Evolutionary conservation across 139 green algal species (phyloP).

Genomic region (Astrephomene gubernaculifera): DNA sequence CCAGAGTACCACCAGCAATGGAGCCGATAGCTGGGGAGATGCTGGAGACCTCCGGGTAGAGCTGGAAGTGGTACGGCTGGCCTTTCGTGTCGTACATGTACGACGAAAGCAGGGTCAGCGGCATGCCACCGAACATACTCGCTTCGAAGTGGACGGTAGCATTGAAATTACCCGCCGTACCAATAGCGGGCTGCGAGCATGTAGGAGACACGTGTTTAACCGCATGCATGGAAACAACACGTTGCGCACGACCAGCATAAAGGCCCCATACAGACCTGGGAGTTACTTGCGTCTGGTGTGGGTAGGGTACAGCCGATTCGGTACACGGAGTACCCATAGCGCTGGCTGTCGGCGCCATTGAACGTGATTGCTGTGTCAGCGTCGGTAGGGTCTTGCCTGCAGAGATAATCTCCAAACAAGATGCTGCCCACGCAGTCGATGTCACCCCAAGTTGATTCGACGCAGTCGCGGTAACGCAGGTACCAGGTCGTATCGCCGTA

Average conservation of each 20-base stretch:
- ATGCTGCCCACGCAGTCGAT: slow-evolving; percentile 25
- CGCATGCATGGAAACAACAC: too few relatives aligned
- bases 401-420: slow-evolving; percentile 36
- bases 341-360: neutral
- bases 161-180: slow-evolving; percentile 39
- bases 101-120: neutral
- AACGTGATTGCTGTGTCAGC: neutral
- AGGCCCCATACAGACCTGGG: slow-evolving; percentile 32
- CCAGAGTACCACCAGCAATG: slow-evolving; percentile 33
- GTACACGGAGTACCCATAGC: neutral
- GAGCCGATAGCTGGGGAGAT: slow-evolving; percentile 43
- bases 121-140: slow-evolving; percentile 33
- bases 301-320: slow-evolving; percentile 5
- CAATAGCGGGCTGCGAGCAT: slow-evolving; percentile 46
- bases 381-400: neutral
- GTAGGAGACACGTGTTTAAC: too few relatives aligned
- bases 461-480: slow-evolving; percentile 18
- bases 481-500: slow-evolving; percentile 15
- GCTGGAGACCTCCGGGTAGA: slow-evolving; percentile 47
- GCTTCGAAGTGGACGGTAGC: slow-evolving; percentile 51
- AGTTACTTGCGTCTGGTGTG: neutral
- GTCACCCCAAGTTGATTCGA: neutral
- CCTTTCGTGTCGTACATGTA: slow-evolving; percentile 31
- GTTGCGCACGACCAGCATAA: too few relatives aligned
- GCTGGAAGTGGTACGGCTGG: slow-evolving; percentile 56